phyloP scores from a whole-genome alignment of 305 asterid species.

The Solanum hybrid region DNA sequence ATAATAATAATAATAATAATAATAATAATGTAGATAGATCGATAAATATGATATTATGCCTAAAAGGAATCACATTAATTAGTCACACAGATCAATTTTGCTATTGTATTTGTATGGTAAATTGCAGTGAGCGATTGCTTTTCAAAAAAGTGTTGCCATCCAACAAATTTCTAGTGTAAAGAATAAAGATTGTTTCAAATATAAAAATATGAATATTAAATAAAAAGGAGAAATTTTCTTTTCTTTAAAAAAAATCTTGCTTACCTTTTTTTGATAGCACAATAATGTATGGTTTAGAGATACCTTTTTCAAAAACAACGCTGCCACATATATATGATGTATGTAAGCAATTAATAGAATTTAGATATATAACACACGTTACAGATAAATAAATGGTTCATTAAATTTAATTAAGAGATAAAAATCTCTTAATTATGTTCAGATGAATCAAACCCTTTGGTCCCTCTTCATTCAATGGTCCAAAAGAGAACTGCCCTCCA shows the following conservation, averaged over 20 bases:
- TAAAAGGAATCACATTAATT: too few species aligned
- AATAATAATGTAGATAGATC: too few species aligned
- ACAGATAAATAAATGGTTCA: not conserved
- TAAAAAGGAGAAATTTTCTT: not conserved
- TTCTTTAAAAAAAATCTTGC: not conserved
- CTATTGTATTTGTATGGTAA: too few species aligned
- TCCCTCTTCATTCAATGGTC: not conserved
- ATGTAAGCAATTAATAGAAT: not conserved
- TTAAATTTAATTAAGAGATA: not conserved
- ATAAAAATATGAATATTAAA: not conserved
- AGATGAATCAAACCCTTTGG: not conserved
- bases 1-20: too few species aligned
- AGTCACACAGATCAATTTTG: not conserved
- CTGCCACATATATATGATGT: not conserved
- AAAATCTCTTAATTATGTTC: not conserved
- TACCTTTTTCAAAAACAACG: not conserved
- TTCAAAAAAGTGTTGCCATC: not conserved
- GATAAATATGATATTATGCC: too few species aligned
- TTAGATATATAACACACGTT: not conserved
- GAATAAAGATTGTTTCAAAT: not conserved
- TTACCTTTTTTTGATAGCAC: not conserved
- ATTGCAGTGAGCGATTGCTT: not conserved
- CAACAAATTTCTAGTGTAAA: not conserved
- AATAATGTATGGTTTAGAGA: not conserved
- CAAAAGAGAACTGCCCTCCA: not conserved